Conservation (phyloP, 345 rosid genomes). For the Kernera saxatilis region DNA sequence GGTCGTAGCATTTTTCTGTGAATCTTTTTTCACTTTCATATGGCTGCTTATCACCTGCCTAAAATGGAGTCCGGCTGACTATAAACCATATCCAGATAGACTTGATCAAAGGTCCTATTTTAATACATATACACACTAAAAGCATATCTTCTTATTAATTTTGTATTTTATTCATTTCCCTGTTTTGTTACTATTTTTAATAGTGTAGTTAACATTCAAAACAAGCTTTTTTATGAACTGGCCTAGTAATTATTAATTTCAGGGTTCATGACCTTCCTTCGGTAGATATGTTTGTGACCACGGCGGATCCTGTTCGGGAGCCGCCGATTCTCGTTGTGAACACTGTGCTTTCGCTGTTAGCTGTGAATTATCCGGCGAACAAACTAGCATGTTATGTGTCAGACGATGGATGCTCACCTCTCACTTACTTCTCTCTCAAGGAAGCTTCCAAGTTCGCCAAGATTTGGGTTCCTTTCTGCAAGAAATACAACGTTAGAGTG, state of each 20-base stretch:
- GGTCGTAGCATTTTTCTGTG: conserved; percentile 61
- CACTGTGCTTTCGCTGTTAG: conserved; percentile 42
- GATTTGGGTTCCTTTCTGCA: conserved; percentile 76
- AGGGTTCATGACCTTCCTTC: conserved; percentile 50
- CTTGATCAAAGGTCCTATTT: conserved; percentile 44
- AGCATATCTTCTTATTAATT: neutral
- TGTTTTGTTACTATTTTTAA: too few species aligned
- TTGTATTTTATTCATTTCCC: too few species aligned
- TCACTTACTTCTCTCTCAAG: conserved; percentile 49
- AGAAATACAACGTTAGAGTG: conserved; percentile 40
- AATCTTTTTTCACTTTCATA: conserved; percentile 46
- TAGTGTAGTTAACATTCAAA: neutral
- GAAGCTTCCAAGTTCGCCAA: conserved; percentile 59
- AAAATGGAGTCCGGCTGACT: conserved; percentile 56
- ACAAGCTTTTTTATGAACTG: neutral
- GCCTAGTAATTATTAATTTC: neutral
- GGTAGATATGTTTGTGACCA: conserved; percentile 58
- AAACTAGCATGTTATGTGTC: conserved; percentile 56
- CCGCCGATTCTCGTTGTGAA: conserved; percentile 28
- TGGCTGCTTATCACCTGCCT: conserved; percentile 41
- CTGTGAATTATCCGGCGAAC: conserved; percentile 49
- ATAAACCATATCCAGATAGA: conserved; percentile 42
- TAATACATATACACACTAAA: too few species aligned
- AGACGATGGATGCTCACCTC: conserved; percentile 58
- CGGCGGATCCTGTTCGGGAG: conserved; percentile 28